Evolutionary conservation across 192 early-diverging fungal genomes (phyloP).

Genomic region (Gryganskiella cystojenkinii): DNA sequence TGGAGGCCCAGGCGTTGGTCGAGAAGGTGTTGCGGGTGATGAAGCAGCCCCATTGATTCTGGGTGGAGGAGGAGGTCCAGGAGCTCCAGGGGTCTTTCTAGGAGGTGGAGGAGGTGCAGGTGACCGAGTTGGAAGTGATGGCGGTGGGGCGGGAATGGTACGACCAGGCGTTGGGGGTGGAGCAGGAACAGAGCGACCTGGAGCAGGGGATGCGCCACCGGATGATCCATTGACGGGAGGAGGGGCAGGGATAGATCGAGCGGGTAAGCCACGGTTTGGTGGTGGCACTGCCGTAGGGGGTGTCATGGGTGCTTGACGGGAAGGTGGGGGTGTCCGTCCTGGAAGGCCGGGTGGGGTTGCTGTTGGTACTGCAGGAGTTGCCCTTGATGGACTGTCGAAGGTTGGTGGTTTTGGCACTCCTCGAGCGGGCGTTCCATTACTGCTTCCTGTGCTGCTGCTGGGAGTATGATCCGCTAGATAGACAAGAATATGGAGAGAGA

Average conservation of each 20-base stretch:
- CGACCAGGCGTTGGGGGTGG: conserved; percentile 38
- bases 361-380: conserved; percentile 25
- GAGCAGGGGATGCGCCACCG: conserved; percentile 14
- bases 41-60: conserved; percentile 31
- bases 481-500: not conserved
- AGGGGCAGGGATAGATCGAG: conserved; percentile 26
- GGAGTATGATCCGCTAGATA: conserved; percentile 33
- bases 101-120: conserved; percentile 24
- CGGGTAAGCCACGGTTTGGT: conserved; percentile 33
- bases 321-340: conserved; percentile 34
- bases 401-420: conserved; percentile 45
- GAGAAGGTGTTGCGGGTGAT: conserved; percentile 20
- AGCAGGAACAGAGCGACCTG: conserved; percentile 27
- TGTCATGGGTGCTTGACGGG: conserved; percentile 31
- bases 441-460: conserved; percentile 11
- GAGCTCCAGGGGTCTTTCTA: too few relatives aligned
- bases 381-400: conserved; percentile 12
- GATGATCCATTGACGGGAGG: conserved; percentile 34
- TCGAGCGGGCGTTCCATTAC: conserved; percentile 41
- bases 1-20: conserved; percentile 37
- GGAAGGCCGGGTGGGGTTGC: conserved; percentile 32
- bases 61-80: conserved; percentile 27
- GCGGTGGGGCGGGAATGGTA: conserved; percentile 22
- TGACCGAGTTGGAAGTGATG: conserved; percentile 13
- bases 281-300: conserved; percentile 27